These are phyloP conservation scores for Hypoxylon lienhwacheense DNA, from an alignment of 495 filamentous ascomycete species.

Conservation along the genomic window DNA sequence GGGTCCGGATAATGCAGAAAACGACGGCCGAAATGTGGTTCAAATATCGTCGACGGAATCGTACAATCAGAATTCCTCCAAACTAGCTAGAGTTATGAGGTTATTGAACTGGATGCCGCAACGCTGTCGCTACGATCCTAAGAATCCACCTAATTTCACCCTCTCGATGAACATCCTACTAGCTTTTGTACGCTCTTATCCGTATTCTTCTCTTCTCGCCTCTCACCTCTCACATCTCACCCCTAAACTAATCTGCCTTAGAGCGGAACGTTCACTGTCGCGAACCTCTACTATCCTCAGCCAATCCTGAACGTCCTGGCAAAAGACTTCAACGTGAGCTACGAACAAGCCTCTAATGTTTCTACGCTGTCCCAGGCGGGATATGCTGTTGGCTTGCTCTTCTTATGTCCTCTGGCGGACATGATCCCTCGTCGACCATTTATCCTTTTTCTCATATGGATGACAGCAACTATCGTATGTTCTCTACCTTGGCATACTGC, in stretches of 20 bases:
- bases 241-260: conserved; percentile 18
- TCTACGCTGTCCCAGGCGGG: conserved; percentile 79
- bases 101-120: conserved; percentile 36
- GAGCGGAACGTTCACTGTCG: conserved; percentile 56
- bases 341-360: conserved; percentile 57
- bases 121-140: conserved; percentile 40
- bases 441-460: conserved; percentile 64
- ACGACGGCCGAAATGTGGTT: background rate
- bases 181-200: conserved; percentile 33
- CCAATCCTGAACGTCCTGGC: conserved; percentile 71
- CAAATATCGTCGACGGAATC: background rate
- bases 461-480: conserved; percentile 67
- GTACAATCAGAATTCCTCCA: background rate
- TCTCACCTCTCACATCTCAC: background rate
- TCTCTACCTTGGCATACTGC: background rate
- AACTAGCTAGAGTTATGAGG: conserved; percentile 9
- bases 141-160: conserved; percentile 37
- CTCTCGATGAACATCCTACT: conserved; percentile 37
- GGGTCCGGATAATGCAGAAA: conserved; percentile 4
- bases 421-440: conserved; percentile 68
- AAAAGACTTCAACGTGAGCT: conserved; percentile 60
- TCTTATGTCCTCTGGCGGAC: conserved; percentile 76
- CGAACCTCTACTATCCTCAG: conserved; percentile 76
- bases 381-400: conserved; percentile 72
- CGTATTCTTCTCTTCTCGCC: too few species aligned